Base-by-base conservation (phyloP, 169 alveolate genomes). In the Plasmodium inui region DNA sequence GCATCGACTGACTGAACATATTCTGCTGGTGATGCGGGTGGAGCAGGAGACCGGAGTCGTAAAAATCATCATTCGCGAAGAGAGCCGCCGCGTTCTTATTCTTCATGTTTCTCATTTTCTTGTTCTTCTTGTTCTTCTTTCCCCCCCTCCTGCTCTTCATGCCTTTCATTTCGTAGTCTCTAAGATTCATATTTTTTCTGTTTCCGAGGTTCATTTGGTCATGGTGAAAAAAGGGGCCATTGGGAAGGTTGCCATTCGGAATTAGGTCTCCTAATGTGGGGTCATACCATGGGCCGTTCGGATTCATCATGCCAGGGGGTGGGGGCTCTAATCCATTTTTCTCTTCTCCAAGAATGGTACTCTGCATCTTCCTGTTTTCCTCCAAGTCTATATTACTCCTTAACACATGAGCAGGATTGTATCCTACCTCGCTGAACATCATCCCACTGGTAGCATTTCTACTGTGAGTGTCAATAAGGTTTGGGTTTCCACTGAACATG, bases 121-220 rank as follows among this genome's bases (percentile, higher is more conserved):
- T 76, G 4, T 10, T 26, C 83, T 76, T 41, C 44, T n/a, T 76
- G 7, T 22, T n/a, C 32, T 30, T 76, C 19, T 76, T 41, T 8
- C 57, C 57, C 3, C 44, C 34, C 44, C 44, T 41, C 1, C 82
- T 32, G 32, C 72, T 84, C 17, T 71, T 84, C 72, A 14, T 84
- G 9, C 74, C 74, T 34, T 84, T 84, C 92, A 84, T 84, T 17
- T 71, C 71, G 32, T 70, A 70, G 30, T 84, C 92, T 19, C 76
- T 70, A 70, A 73, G 78, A 22, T 67, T 84, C 37, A 34, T 8
- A 71, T 71, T 71, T 70, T 70, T 71, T 17, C 39, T 84, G 39
- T 84, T 84, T 70, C 92, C 83, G 41, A 84, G 44, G 46, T 37
- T 84, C 55, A 70, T 57, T 17, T 84, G 84, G 2, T 55, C 82